phyloP scores from a whole-genome alignment of 768 basidiomycete genomes.

The Amanita muscaria region DNA sequence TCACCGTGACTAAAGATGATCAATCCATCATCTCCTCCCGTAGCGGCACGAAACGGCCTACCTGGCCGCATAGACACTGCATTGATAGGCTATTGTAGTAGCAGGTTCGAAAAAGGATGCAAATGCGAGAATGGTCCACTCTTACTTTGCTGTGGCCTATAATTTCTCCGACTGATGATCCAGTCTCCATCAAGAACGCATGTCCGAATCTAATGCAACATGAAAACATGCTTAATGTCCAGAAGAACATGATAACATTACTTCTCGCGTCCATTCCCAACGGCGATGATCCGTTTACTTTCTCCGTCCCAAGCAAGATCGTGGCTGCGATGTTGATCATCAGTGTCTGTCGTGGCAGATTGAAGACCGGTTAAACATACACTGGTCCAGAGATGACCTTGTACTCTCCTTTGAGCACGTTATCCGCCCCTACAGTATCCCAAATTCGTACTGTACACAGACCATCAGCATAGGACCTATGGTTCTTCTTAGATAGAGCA shows the following conservation, averaged over 20 bases:
- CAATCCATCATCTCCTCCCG: constrained; percentile 74
- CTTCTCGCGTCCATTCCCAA: constrained; percentile 90
- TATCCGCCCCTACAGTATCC: constrained; percentile 85
- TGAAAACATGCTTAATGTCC: background rate
- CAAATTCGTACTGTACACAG: constrained; percentile 72
- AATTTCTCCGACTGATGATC: constrained; percentile 82
- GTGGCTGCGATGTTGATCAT: constrained; percentile 42
- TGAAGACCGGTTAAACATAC: no score
- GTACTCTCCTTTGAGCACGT: constrained; percentile 74
- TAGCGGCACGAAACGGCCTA: constrained; percentile 85
- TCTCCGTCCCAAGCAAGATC: constrained; percentile 97
- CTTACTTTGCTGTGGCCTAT: constrained; percentile 80
- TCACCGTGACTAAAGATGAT: constrained; percentile 79
- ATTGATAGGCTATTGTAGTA: constrained; percentile 58
- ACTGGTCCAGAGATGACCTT: constrained; percentile 64
- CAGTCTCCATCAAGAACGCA: constrained; percentile 78
- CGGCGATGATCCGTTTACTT: constrained; percentile 91
- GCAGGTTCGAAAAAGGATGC: background rate
- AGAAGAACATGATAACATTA: constrained; percentile 20
- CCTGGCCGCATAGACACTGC: constrained; percentile 83
- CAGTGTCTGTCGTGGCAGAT: no score
- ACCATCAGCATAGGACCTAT: background rate
- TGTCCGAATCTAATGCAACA: constrained; percentile 59
- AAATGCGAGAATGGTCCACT: background rate
- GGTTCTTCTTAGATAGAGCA: no score